Percentiles rank a stretch among this genome's conserved stretches.
These are phyloP conservation scores for Penicillium steckii DNA, from an alignment of 495 filamentous ascomycete genomes.

Conservation along the genomic window DNA sequence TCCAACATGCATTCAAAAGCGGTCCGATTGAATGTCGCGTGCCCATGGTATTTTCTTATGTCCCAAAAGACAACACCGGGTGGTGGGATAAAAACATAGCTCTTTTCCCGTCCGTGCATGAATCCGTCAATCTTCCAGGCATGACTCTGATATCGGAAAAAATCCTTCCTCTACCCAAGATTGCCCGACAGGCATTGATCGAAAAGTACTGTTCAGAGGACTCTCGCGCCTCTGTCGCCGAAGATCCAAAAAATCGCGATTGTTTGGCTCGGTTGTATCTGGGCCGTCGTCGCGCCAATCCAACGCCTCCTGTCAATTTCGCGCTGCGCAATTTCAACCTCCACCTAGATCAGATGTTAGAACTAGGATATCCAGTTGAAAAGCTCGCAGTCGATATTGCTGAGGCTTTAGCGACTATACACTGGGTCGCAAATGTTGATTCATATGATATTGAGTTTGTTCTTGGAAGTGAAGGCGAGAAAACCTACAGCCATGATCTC, in stretches of 20 bases:
- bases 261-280: constrained; percentile 43
- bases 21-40: constrained; percentile 1
- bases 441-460: constrained; percentile 48
- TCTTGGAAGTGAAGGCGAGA: constrained; percentile 24
- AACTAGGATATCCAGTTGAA: constrained; percentile 15
- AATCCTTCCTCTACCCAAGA: constrained; percentile 34
- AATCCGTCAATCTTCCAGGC: constrained; percentile 15
- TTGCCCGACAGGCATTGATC: constrained; percentile 26
- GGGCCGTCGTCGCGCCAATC: constrained; percentile 23
- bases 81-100: constrained; percentile 25
- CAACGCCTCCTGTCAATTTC: constrained; percentile 20
- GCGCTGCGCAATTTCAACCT: constrained; percentile 44
- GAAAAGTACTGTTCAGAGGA: constrained; percentile 25
- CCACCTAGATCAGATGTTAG: constrained; percentile 40
- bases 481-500: not conserved
- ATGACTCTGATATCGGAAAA: constrained; percentile 29
- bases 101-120: constrained; percentile 14
- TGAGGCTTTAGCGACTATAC: constrained; percentile 35
- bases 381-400: constrained; percentile 33
- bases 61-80: constrained; percentile 10
- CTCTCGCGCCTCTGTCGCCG: constrained; percentile 13
- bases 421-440: constrained; percentile 39
- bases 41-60: constrained; percentile 5
- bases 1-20: constrained; percentile 1
- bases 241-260: constrained; percentile 31